Base-by-base conservation (phyloP, 1,139 yeast species). In the Yamadazyma friedrichii region DNA sequence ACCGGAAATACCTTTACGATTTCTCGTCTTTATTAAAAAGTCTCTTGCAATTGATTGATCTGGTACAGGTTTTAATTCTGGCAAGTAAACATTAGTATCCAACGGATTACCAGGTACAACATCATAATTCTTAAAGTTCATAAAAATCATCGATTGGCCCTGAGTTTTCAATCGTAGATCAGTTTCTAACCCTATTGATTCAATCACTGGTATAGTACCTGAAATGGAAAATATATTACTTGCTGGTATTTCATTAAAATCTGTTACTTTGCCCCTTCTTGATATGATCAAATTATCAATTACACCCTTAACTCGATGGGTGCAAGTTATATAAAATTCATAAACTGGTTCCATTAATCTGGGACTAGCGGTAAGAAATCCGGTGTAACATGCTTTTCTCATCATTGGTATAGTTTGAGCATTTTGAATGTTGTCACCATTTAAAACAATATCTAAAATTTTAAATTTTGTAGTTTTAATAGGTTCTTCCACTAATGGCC, bases 61-160 rank as follows among this genome's bases (percentile, higher is more conserved):
- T 3, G 84, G 82, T 1, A 93, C 96, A 0, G 96, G 87, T 50
- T 80, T 80, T 55, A 93, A 69, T 31, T 82, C 75, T 9, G 89
- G 89, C 33, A 88, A 74, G 40, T 65, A 67, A 12, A 78, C 78
- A 22, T 76, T 74, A 20, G 65, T 64, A 58, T 91, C 96, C 51
- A 91, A 60, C 4, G 98, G 98, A 63, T 91, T 89, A 0, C 98
- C 98, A 1, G 97, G 96, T 0, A 88, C 95, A 8, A 70, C 60
- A 15, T 78, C 76, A 96, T 97, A 94, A 45, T 70, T 74, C 43
- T 74, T 73, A 59, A 87, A 88, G 35, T 75, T 74, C 47, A 84
- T 59, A 33, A 78, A 80, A 36, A 89, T 79, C 67, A 80, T 73
- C 0, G 95, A 94, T 51, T 79, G 83, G 4, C 97, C 96, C 47